Percentiles rank a stretch among this genome's conserved stretches.
These are phyloP conservation scores for Salinomyces thailandicus DNA, from an alignment of 2,329 filamentous ascomycete genomes.

Conservation along the genomic window DNA sequence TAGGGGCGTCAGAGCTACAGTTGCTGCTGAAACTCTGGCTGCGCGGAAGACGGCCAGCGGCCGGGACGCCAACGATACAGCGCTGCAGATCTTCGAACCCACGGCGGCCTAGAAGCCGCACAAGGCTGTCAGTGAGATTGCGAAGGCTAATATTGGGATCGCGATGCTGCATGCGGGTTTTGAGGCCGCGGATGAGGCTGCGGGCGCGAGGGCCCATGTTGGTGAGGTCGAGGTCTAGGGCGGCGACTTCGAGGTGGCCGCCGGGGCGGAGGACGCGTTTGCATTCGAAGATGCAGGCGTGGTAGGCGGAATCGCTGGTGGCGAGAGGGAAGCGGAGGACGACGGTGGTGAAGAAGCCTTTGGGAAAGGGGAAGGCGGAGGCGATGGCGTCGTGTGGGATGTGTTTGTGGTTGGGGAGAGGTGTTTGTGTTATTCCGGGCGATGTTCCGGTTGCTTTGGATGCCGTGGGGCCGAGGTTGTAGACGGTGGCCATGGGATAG, in stretches of 20 bases:
- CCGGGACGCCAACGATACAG: conserved; percentile 68
- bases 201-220: conserved; percentile 68
- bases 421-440: conserved; percentile 14
- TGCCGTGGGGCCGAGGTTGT: conserved; percentile 48
- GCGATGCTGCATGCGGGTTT: conserved; percentile 55
- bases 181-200: conserved; percentile 57
- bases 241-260: conserved; percentile 67
- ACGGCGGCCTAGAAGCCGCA: conserved; percentile 55
- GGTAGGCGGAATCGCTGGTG: conserved; percentile 56
- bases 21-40: conserved; percentile 24
- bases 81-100: conserved; percentile 65
- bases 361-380: conserved; percentile 62
- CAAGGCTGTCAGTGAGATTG: conserved; percentile 44
- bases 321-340: conserved; percentile 68
- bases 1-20: conserved; percentile 17
- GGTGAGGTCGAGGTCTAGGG: conserved; percentile 69
- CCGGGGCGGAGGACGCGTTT: conserved; percentile 68
- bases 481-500: conserved; percentile 63
- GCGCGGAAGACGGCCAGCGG: conserved; percentile 42
- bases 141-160: conserved; percentile 51
- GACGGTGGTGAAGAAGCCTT: conserved; percentile 64
- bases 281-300: conserved; percentile 61
- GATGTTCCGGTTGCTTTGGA: conserved; percentile 12
- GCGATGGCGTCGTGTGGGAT: conserved; percentile 55
- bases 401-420: conserved; percentile 58